Conservation (phyloP, 2,329 filamentous ascomycete genomes). For the Metarhizium guizhouense region DNA sequence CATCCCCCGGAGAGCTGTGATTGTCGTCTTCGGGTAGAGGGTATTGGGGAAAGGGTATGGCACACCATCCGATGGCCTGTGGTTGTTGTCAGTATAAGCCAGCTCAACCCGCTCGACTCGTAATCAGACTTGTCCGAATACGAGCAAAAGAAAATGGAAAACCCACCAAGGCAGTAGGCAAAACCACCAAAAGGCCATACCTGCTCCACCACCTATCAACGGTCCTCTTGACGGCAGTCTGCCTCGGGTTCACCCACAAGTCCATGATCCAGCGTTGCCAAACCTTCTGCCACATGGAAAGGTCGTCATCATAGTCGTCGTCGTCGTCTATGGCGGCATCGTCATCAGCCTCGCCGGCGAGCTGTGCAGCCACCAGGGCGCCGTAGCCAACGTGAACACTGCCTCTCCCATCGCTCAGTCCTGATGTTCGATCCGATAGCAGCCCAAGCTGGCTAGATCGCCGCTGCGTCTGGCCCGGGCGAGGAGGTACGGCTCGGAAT, state of each 20-base stretch:
- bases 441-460: constrained; percentile 29
- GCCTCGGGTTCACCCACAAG: constrained; percentile 53
- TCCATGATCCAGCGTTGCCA: constrained; percentile 34
- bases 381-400: constrained; percentile 51
- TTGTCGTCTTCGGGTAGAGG: constrained; percentile 37
- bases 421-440: constrained; percentile 23
- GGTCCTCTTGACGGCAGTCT: constrained; percentile 46
- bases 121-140: background rate
- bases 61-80: constrained; percentile 55
- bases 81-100: background rate
- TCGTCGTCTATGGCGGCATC: constrained; percentile 22
- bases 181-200: constrained; percentile 49
- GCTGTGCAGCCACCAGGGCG: constrained; percentile 36
- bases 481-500: constrained; percentile 52
- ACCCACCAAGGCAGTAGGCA: constrained; percentile 52
- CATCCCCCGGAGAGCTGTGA: constrained; percentile 14
- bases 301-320: constrained; percentile 22
- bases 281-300: constrained; percentile 23
- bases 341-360: constrained; percentile 24
- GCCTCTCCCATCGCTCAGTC: constrained; percentile 26
- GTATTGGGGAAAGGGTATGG: constrained; percentile 57
- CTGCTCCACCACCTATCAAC: constrained; percentile 56
- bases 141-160: background rate
- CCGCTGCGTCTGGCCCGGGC: constrained; percentile 19
- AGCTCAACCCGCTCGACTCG: background rate